Evolutionary conservation across 177 flowering plant genomes (phyloP).

Genomic region (Tripterygium wilfordii): DNA sequence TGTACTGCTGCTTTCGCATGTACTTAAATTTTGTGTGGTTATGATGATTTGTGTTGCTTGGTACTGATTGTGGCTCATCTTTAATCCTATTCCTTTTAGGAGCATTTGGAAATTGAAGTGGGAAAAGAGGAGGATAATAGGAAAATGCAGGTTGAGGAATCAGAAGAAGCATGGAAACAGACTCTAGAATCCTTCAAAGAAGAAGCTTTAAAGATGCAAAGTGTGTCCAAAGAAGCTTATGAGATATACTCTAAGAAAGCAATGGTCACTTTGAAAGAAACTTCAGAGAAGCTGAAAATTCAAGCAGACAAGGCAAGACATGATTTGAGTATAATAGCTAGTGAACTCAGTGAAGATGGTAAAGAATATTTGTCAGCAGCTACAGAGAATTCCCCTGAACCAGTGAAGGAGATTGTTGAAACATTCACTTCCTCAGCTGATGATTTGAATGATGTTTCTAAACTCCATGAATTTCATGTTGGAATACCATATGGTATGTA

Average conservation of each 20-base stretch:
- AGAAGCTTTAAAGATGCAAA: constrained; percentile 76
- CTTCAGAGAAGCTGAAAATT: constrained; percentile 60
- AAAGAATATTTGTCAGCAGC: constrained; percentile 56
- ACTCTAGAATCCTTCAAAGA: constrained; percentile 53
- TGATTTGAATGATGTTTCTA: constrained; percentile 49
- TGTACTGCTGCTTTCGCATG: too few species aligned
- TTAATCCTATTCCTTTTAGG: too few species aligned
- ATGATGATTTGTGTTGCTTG: too few species aligned
- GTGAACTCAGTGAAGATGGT: constrained; percentile 60
- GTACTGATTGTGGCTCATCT: too few species aligned
- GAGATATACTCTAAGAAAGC: constrained; percentile 70
- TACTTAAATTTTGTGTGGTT: too few species aligned
- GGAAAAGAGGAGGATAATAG: constrained; percentile 37
- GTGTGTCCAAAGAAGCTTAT: constrained; percentile 79
- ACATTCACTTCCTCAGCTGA: constrained; percentile 51
- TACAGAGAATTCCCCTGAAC: constrained; percentile 67
- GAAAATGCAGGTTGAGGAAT: constrained; percentile 33
- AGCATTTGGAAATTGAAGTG: constrained; percentile 54
- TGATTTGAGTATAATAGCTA: constrained; percentile 52
- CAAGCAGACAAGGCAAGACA: constrained; percentile 73
- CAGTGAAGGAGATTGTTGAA: constrained; percentile 77
- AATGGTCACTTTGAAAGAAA: constrained; percentile 44
- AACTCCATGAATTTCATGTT: constrained; percentile 66
- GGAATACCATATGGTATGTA: constrained; percentile 97
- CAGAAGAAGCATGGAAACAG: constrained; percentile 71